Base-by-base conservation (phyloP, 192 early-diverging fungal genomes). In the Oehlia diaphana region DNA sequence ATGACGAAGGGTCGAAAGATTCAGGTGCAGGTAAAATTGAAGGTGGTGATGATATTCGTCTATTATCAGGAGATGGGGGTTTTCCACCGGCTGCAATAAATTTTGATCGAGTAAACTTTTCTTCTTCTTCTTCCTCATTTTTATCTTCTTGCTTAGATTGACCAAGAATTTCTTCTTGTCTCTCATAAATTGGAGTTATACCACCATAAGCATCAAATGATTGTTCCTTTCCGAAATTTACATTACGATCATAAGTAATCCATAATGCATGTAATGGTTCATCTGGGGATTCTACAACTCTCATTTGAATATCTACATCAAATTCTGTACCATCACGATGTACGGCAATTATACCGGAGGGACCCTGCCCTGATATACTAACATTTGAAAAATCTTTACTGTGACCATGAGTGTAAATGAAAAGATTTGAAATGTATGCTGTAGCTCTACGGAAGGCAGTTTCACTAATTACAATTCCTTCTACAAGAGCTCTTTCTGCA, bases 261-360 rank as follows among this genome's bases (percentile, higher is more conserved):
- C 91, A 92, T 14, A 92, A 68, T 28, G 89, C 89, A 81, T 85
- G 85, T 50, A 90, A 78, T n/a, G 76, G 81, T 33, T 86, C 88
- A 12, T 89, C 80, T 28, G 82, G 75, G 7, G 81, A 81, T 65
- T 91, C 84, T 12, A 92, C 80, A 62, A 87, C 80, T 13, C 91
- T 81, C 62, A 92, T 85, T 61, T 92, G 89, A 64, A 92, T 79
- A 64, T 92, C 86, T 35, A 92, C 81, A 49, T 88, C 86, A 37
- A 92, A 86, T 2, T 81, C 80, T 8, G 86, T 90, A 21, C 90
- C 87, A 83, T 92, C 92, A 10, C 90, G 81, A 79, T 92, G 92
- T 16, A 90, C 75, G 33, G 88, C 89, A 9, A 89, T 81, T 53
- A 92, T 83, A 12, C 85, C 84, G 23, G 89, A 87, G 19, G 77